Base-by-base conservation (phyloP, 176 grass and related monocot species). In the Triticum monococcum region DNA sequence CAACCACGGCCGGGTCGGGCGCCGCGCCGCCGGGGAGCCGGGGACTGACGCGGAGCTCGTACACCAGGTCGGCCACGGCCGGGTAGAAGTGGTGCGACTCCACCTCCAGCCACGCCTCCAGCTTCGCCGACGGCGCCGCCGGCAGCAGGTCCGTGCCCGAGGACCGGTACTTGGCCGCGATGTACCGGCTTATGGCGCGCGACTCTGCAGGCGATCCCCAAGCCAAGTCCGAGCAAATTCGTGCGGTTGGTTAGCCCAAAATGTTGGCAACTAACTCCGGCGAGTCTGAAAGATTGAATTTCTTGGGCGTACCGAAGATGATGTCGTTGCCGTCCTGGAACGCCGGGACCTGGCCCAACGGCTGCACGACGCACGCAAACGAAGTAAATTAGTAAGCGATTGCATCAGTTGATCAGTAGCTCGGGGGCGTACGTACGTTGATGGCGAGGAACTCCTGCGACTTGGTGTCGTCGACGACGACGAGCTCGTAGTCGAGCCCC, bases 41-140 rank as follows among this genome's bases (percentile, higher is more conserved):
- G 2, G 95, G 92, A 76, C 62, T 90, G 50, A 98, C 60, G 26
- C 89, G 14, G 3, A 91, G 9, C 89, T 98, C 75, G 79, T 85
- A 91, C 60, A 90, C 81, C 24, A 98, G 65, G 41, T 11, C 78
- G 4, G 83, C 41, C 12, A 46, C 89, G 12, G 83, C 12, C 4
- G 85, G 82, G 65, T 85, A 38, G 89, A 98, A 95, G 86, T 95
- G 85, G 68, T 92, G 90, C 32, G 91, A 82, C 79, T 98, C 95
- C 28, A 93, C 91, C 80, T 97, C 92, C 2, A 95, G 90, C 95
- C 92, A 97, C 28, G 87, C 65, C 81, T 98, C 95, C 25, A 95
- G 65, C 81, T 79, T 38, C 8, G 79, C 91, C 40, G 83, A 89
- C 54, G 84, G 30, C 1, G 22, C 10, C 3, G 22, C 13, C 3